Percentiles rank a stretch among this genome's conserved stretches.
These are phyloP conservation scores for Dactylellina parvicollis DNA, from an alignment of 2,329 filamentous ascomycete genomes.

Conservation along the genomic window DNA sequence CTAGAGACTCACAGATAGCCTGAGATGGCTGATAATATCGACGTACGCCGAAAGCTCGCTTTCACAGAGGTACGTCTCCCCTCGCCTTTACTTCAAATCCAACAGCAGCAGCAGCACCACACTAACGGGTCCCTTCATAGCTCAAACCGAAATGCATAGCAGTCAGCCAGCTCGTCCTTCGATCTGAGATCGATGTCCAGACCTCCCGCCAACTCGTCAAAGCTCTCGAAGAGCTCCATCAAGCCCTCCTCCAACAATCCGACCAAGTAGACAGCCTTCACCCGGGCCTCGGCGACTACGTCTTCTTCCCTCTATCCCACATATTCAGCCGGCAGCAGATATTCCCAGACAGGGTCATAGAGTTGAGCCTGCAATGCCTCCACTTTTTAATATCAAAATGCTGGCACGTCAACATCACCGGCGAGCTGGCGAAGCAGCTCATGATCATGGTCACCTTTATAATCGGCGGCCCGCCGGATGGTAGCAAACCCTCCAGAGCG, in stretches of 20 bases:
- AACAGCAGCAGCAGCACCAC: neutral
- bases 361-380: conserved; percentile 79
- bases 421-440: conserved; percentile 81
- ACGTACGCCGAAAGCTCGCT: conserved; percentile 40
- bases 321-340: conserved; percentile 80
- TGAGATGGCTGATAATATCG: conserved; percentile 33
- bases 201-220: conserved; percentile 63
- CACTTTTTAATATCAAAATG: conserved; percentile 77
- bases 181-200: conserved; percentile 63
- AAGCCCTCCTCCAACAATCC: conserved; percentile 63
- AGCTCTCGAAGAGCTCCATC: conserved; percentile 64
- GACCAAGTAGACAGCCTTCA: conserved; percentile 68
- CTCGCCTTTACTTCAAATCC: neutral
- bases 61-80: conserved; percentile 39
- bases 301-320: conserved; percentile 91
- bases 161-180: conserved; percentile 69
- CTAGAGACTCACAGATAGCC: conserved; percentile 5
- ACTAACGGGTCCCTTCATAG: conserved; percentile 61
- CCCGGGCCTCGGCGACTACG: conserved; percentile 87
- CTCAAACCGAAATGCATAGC: conserved; percentile 72
- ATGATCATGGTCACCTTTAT: conserved; percentile 85
- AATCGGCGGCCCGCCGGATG: conserved; percentile 75
- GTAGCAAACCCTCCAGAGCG: conserved; percentile 59
- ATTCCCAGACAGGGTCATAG: conserved; percentile 76
- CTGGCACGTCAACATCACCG: conserved; percentile 78